Conservation (phyloP, 2,329 filamentous ascomycete genomes). For the Mycogone perniciosa region DNA sequence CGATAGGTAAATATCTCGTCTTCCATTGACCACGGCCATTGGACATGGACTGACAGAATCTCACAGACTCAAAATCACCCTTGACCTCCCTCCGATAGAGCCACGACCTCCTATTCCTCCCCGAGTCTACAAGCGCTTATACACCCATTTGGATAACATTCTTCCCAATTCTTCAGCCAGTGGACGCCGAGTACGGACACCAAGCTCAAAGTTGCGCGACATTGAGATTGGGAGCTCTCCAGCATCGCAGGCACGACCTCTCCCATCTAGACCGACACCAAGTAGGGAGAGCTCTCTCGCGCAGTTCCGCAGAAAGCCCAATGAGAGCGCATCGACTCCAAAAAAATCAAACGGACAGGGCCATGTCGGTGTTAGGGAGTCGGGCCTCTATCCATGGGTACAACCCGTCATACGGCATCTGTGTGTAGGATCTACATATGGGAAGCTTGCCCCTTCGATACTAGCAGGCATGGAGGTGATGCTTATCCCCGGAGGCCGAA, state of each 20-base stretch:
- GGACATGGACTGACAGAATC: background rate
- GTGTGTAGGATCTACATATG: slow-evolving; percentile 52
- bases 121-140: slow-evolving; percentile 76
- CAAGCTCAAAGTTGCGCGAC: slow-evolving; percentile 27
- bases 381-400: slow-evolving; percentile 58
- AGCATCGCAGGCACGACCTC: slow-evolving; percentile 23
- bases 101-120: slow-evolving; percentile 72
- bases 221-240: slow-evolving; percentile 18
- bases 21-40: background rate
- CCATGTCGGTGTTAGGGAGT: slow-evolving; percentile 22
- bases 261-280: slow-evolving; percentile 39
- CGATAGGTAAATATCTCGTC: slow-evolving; percentile 52
- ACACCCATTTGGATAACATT: slow-evolving; percentile 69
- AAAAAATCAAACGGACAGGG: slow-evolving; percentile 36
- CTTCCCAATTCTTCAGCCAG: slow-evolving; percentile 43
- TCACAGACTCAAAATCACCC: slow-evolving; percentile 61
- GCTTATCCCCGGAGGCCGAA: slow-evolving; percentile 35
- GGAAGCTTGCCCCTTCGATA: slow-evolving; percentile 62
- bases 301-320: slow-evolving; percentile 34
- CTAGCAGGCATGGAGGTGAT: slow-evolving; percentile 64
- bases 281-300: slow-evolving; percentile 40
- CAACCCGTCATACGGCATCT: slow-evolving; percentile 61
- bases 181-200: slow-evolving; percentile 29
- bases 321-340: slow-evolving; percentile 28
- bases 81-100: slow-evolving; percentile 72